phyloP scores from a whole-genome alignment of 352 stramenopile genomes.

The Pythium dissotocum region DNA sequence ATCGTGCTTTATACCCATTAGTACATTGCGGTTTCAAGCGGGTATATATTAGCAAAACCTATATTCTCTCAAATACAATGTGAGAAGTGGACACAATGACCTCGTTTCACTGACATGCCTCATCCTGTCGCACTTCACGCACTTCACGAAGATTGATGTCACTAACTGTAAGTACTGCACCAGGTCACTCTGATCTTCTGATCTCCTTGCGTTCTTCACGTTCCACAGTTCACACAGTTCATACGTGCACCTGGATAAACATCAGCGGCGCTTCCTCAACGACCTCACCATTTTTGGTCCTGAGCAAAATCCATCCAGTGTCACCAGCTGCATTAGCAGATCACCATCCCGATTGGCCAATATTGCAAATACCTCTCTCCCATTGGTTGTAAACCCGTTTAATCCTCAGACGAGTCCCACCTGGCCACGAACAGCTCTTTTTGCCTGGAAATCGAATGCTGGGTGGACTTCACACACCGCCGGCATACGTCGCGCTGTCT shows the following conservation, averaged over 20 bases:
- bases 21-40: no score
- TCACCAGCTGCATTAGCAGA: slow-evolving; percentile 9
- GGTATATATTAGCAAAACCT: no score
- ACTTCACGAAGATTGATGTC: no score
- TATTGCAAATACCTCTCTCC: not conserved
- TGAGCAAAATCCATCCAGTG: slow-evolving; percentile 18
- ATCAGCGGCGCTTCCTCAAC: no score
- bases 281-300: not conserved
- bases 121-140: not conserved
- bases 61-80: slow-evolving; percentile 2
- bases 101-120: not conserved
- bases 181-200: no score
- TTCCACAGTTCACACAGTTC: no score
- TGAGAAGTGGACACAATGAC: not conserved
- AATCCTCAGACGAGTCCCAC: not conserved
- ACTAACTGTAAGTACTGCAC: no score
- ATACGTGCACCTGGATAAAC: no score
- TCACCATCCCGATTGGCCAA: slow-evolving; percentile 8
- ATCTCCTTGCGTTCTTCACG: no score
- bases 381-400: not conserved
- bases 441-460: not conserved
- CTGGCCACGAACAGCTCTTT: not conserved
- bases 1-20: no score
- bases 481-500: no score
- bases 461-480: no score